A percentile compares a stretch with the other conserved stretches of the same genome.
phyloP scores from a whole-genome alignment of 805 yeast genomes.

The Teunomyces barrocoloradensis region DNA sequence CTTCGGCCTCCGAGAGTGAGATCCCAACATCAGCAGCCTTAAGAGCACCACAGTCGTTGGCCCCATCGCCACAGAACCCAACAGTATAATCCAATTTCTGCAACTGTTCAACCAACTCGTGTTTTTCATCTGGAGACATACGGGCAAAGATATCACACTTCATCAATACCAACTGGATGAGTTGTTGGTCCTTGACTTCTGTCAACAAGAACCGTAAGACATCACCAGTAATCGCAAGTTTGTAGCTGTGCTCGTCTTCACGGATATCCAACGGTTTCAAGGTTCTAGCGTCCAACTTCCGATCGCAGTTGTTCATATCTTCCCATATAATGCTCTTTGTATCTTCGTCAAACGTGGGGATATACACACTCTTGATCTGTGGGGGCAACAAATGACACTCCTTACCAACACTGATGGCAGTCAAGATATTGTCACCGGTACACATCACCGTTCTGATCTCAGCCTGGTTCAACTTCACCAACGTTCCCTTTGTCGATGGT shows the following conservation, averaged over 20 bases:
- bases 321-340: slow-evolving; percentile 53
- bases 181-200: slow-evolving; percentile 40
- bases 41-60: slow-evolving; percentile 97
- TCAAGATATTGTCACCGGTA: slow-evolving; percentile 93
- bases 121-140: slow-evolving; percentile 99
- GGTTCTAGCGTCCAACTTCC: slow-evolving; percentile 62
- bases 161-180: slow-evolving; percentile 59
- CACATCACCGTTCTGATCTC: slow-evolving; percentile 87
- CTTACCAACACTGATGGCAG: slow-evolving; percentile 89
- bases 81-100: slow-evolving; percentile 86
- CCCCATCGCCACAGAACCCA: slow-evolving; percentile 99
- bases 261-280: slow-evolving; percentile 46
- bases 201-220: slow-evolving; percentile 76
- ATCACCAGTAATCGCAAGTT: slow-evolving; percentile 90
- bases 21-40: slow-evolving; percentile 98
- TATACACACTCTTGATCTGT: slow-evolving; percentile 31
- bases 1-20: slow-evolving; percentile 95
- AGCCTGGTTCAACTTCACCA: slow-evolving; percentile 61
- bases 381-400: slow-evolving; percentile 70
- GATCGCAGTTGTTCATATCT: slow-evolving; percentile 58
- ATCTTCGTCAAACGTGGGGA: slow-evolving; percentile 54
- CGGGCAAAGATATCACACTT: slow-evolving; percentile 83
- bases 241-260: slow-evolving; percentile 42
- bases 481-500: slow-evolving; percentile 58
- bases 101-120: slow-evolving; percentile 85